Evolutionary conservation across 2,329 filamentous ascomycete species (phyloP), one percentile per base, ranked within the genome.

Genomic region (Domatiomyces catenatus): DNA sequence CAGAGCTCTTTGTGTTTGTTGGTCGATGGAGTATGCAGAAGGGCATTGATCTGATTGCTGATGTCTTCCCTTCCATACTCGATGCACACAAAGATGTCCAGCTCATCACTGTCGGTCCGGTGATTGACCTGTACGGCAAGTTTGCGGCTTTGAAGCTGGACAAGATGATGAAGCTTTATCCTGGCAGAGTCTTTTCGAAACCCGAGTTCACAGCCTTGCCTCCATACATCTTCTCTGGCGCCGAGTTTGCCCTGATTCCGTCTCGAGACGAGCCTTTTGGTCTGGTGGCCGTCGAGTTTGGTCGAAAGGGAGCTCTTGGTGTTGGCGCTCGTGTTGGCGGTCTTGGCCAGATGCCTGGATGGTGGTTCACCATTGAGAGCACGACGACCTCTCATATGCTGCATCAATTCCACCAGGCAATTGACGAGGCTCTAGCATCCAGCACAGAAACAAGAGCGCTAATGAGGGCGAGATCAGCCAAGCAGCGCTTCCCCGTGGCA

Each of bases 11-110:
- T 55, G 80, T 83, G 7, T 84, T 84, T 57, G 80, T 83, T 44
- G 80, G 80, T 52, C 75, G 80, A 54, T 84, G 80, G 80, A 80
- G 75, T 8, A 75, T 80, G 71, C 80, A 84, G 59, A 84, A 84
- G 62, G 80, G 80, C 49, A 72, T 83, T 48, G 80, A 84, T 61
- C 67, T 83, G 47, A 83, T 83, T 57, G 80, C 80, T 17, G 80
- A 83, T 59, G 77, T 83, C 42, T 79, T 83, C 63, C 78, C 80
- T 18, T 71, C 72, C 26, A 70, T 83, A 26, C 69, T 83, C 3
- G 79, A 83, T 58, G 69, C 75, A 52, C 70, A 79, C 54, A 70
- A 73, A 1, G 74, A 78, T 54, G 74, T 75, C 0, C 80, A 83
- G 59, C 67, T 83, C 7, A 77, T 83, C 44, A 77, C 74, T 55